Conservation (phyloP, 768 basidiomycete species). For the Strobilomyces confusus region DNA sequence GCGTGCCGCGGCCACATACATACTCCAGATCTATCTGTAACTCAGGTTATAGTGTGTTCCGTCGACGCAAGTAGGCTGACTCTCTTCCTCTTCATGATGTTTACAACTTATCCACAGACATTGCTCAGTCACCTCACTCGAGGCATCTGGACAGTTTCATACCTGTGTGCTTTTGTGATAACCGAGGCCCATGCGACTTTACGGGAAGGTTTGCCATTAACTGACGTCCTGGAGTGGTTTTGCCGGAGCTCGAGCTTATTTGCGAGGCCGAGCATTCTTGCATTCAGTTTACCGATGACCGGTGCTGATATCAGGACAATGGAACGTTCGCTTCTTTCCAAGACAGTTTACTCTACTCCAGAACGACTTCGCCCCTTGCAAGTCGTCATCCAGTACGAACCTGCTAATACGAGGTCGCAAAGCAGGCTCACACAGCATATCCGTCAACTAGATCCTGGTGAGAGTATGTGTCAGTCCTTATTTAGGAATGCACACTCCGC, state of each 20-base stretch:
- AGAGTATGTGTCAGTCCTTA: conserved; percentile 36
- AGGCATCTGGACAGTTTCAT: conserved; percentile 39
- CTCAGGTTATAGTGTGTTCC: conserved; percentile 40
- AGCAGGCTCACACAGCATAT: conserved; percentile 47
- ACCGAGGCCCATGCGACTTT: conserved; percentile 37
- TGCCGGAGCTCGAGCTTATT: conserved; percentile 35
- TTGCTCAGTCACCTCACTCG: conserved; percentile 37
- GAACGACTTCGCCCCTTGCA: conserved; percentile 43
- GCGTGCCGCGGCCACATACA: conserved; percentile 13
- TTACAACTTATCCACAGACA: conserved; percentile 27
- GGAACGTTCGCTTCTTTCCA: conserved; percentile 38
- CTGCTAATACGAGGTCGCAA: conserved; percentile 30
- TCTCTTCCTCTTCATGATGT: not conserved
- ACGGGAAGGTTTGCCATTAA: conserved; percentile 37
- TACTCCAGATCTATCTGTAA: conserved; percentile 14
- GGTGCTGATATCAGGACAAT: conserved; percentile 34
- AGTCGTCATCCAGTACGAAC: conserved; percentile 52
- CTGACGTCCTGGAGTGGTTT: conserved; percentile 44
- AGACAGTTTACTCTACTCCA: conserved; percentile 36
- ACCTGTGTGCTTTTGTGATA: conserved; percentile 44
- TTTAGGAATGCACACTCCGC: conserved; percentile 46
- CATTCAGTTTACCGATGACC: conserved; percentile 29
- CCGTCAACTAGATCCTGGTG: conserved; percentile 40
- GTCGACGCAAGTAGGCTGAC: conserved; percentile 34
- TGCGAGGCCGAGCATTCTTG: conserved; percentile 43